phyloP scores from a whole-genome alignment of 2,329 filamentous ascomycete species.

The Neofusicoccum laricinum region DNA sequence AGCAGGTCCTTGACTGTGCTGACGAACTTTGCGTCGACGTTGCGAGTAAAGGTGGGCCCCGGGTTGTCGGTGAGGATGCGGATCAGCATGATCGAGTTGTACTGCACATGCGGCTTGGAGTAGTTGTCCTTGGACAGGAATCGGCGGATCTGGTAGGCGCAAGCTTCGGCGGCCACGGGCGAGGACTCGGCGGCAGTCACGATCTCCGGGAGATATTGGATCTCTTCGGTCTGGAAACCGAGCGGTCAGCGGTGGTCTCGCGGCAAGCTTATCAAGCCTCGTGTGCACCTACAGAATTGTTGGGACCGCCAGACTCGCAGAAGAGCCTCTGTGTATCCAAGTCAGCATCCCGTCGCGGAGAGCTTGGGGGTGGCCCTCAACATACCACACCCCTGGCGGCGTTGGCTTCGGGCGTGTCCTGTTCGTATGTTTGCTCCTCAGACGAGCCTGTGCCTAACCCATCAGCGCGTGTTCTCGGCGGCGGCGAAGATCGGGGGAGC shows the following conservation, averaged over 20 bases:
- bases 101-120: conserved; percentile 69
- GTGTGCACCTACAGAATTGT: conserved; percentile 41
- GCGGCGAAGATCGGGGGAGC: conserved; percentile 8
- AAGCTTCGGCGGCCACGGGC: conserved; percentile 77
- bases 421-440: conserved; percentile 27
- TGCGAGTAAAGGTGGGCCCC: conserved; percentile 83
- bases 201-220: conserved; percentile 86
- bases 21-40: conserved; percentile 82
- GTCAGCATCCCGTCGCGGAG: not conserved
- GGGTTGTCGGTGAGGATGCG: conserved; percentile 92
- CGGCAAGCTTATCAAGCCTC: not conserved
- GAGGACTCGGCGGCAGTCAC: conserved; percentile 95
- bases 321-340: conserved; percentile 63
- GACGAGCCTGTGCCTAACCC: conserved; percentile 11
- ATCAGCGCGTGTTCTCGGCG: conserved; percentile 8
- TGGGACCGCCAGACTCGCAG: conserved; percentile 67
- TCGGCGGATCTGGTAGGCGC: conserved; percentile 76
- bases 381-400: conserved; percentile 57
- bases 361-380: conserved; percentile 19
- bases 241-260: not conserved
- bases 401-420: conserved; percentile 65
- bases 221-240: conserved; percentile 73
- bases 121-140: conserved; percentile 72
- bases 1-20: conserved; percentile 73
- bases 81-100: conserved; percentile 94